phyloP scores from a whole-genome alignment of 345 rosid genomes.

The Jatropha curcas region DNA sequence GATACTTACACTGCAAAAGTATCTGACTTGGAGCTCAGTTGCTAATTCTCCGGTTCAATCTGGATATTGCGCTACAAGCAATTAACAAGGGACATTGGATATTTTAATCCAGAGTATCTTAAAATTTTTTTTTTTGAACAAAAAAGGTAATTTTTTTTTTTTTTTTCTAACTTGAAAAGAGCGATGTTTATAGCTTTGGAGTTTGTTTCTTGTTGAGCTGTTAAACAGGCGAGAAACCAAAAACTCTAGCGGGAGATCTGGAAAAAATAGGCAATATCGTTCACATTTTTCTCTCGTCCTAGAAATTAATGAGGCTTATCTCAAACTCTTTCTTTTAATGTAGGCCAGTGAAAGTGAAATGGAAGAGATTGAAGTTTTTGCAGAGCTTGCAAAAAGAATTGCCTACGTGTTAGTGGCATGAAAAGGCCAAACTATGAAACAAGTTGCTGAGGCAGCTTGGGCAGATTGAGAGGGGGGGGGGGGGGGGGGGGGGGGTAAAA shows the following conservation, averaged over 20 bases:
- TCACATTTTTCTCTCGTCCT: constrained; percentile 22
- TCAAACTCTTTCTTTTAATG: constrained; percentile 5
- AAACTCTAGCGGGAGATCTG: background rate
- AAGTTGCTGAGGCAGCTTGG: constrained; percentile 16
- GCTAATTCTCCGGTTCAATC: constrained; percentile 17
- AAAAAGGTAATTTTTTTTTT: too few species aligned
- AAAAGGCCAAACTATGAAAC: constrained; percentile 20
- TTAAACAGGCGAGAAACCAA: constrained; percentile 32
- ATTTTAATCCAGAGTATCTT: constrained; percentile 40
- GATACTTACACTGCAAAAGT: constrained; percentile 28
- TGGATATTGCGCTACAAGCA: constrained; percentile 6
- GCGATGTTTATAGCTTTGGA: constrained; percentile 42
- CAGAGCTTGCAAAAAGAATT: constrained; percentile 18
- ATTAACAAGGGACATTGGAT: constrained; percentile 38
- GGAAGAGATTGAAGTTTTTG: constrained; percentile 27
- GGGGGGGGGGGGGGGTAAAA: too few species aligned
- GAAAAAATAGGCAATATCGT: constrained; percentile 14
- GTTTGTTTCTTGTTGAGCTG: constrained; percentile 38
- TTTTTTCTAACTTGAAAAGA: constrained; percentile 29
- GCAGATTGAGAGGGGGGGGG: too few species aligned
- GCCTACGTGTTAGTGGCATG: constrained; percentile 11
- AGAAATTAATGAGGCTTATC: background rate
- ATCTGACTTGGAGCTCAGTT: constrained; percentile 40
- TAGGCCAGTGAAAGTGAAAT: constrained; percentile 7
- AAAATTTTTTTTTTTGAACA: too few species aligned